Percentiles rank a stretch among this genome's conserved stretches.
Conservation (phyloP, 2,329 filamentous ascomycete species). For the Stagonosporopsis cucurbitacearum region DNA sequence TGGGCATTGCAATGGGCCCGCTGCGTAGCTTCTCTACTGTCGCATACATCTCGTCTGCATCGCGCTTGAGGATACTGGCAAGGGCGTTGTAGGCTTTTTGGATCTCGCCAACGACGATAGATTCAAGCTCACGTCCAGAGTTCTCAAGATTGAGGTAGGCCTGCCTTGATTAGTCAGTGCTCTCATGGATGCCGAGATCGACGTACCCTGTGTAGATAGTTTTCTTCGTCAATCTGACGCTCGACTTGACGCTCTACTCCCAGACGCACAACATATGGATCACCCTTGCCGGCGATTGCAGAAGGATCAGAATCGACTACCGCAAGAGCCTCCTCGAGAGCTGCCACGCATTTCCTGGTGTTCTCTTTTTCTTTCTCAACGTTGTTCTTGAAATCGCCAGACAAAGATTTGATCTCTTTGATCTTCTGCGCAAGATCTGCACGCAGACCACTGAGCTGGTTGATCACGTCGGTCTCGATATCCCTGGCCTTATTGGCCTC, state of each 20-base stretch:
- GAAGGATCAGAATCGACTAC: slow-evolving; percentile 80
- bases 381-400: slow-evolving; percentile 94
- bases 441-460: slow-evolving; percentile 82
- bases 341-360: slow-evolving; percentile 78
- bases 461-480: slow-evolving; percentile 89
- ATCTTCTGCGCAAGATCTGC: slow-evolving; percentile 94
- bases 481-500: slow-evolving; percentile 90
- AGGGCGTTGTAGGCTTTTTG: slow-evolving; percentile 98
- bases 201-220: slow-evolving; percentile 87
- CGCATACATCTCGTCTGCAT: slow-evolving; percentile 80
- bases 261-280: slow-evolving; percentile 87
- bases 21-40: slow-evolving; percentile 81
- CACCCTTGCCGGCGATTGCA: slow-evolving; percentile 80
- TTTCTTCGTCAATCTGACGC: slow-evolving; percentile 93
- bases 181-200: neutral
- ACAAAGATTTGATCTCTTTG: slow-evolving; percentile 94
- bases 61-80: slow-evolving; percentile 87
- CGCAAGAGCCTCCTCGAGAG: slow-evolving; percentile 81
- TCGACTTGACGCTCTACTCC: slow-evolving; percentile 90
- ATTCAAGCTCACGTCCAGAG: slow-evolving; percentile 92
- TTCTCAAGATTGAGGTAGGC: slow-evolving; percentile 94
- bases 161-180: slow-evolving; percentile 53
- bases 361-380: slow-evolving; percentile 93
- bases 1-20: slow-evolving; percentile 90
- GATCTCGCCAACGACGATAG: slow-evolving; percentile 95